Conservation (phyloP, 192 early-diverging fungal genomes). For the Coemansia sp. region DNA sequence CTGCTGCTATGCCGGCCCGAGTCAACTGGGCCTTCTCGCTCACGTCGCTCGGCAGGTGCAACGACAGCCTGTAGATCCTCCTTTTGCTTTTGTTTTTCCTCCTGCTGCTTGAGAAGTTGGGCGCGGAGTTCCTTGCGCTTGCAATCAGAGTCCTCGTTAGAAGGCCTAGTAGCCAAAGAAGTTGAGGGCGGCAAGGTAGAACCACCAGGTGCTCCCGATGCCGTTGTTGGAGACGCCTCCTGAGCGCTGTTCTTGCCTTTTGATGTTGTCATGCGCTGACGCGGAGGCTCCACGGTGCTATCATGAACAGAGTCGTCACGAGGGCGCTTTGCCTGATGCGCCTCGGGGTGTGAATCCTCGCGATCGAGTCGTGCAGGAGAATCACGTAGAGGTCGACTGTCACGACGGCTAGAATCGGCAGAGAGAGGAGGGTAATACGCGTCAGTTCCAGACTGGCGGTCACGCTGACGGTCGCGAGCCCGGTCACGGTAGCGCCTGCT, state of each 20-base stretch:
- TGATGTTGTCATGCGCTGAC: constrained; percentile 17
- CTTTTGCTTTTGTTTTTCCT: constrained; percentile 40
- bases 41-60: background rate
- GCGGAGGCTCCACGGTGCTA: constrained; percentile 15
- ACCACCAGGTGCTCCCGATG: background rate
- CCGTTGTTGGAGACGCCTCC: background rate
- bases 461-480: constrained; percentile 12
- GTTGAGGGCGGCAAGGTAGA: background rate
- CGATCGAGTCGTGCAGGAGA: constrained; percentile 23
- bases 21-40: constrained; percentile 3
- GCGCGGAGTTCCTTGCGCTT: constrained; percentile 48
- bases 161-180: constrained; percentile 15
- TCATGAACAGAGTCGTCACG: constrained; percentile 15
- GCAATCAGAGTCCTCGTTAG: constrained; percentile 31
- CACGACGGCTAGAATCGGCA: constrained; percentile 20
- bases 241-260: background rate
- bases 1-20: constrained; percentile 17
- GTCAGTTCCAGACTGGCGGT: constrained; percentile 14
- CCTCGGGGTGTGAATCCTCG: constrained; percentile 7
- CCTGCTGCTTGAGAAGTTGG: constrained; percentile 40
- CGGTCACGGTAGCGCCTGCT: constrained; percentile 9
- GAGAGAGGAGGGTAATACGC: background rate
- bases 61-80: background rate
- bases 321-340: constrained; percentile 11
- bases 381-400: constrained; percentile 23